Percentiles rank a stretch among this genome's conserved stretches.
Conservation (phyloP, 768 basidiomycete species). For the Termitomyces sp. region DNA sequence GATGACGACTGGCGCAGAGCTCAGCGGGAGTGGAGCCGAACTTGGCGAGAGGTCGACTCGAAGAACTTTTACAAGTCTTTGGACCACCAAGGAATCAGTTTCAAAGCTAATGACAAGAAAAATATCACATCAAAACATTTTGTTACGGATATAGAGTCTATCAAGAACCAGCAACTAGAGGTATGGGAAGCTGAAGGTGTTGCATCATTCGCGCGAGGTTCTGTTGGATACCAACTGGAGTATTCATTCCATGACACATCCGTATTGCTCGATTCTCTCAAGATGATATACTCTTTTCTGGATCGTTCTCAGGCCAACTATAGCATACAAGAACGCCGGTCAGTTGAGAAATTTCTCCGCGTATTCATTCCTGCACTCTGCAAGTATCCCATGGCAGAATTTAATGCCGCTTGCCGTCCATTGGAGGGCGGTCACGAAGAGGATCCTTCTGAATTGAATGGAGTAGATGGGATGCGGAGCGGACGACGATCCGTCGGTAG, state of each 20-base stretch:
- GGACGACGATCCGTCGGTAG: conserved; percentile 45
- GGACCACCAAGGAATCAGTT: conserved; percentile 91
- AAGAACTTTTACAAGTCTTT: conserved; percentile 98
- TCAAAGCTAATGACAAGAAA: conserved; percentile 97
- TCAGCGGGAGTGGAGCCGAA: conserved; percentile 92
- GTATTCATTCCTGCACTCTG: conserved; percentile 80
- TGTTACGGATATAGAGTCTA: conserved; percentile 69
- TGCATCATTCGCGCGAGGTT: conserved; percentile 37
- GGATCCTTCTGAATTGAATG: conserved; percentile 26
- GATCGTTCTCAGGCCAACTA: conserved; percentile 80
- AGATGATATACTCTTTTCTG: conserved; percentile 86
- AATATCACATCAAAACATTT: conserved; percentile 81
- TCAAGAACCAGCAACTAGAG: conserved; percentile 54
- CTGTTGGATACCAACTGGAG: conserved; percentile 68
- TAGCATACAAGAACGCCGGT: conserved; percentile 69
- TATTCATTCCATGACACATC: conserved; percentile 72
- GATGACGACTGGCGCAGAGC: conserved; percentile 96
- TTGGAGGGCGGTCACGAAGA: conserved; percentile 43
- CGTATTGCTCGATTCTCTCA: conserved; percentile 84
- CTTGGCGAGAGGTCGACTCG: conserved; percentile 94
- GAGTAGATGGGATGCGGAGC: conserved; percentile 30
- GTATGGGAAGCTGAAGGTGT: conserved; percentile 28
- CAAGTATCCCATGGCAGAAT: conserved; percentile 62
- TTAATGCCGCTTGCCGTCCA: conserved; percentile 59
- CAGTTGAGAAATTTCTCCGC: conserved; percentile 81